phyloP scores from a whole-genome alignment of 164 flowering plant species.

The Houttuynia cordata region DNA sequence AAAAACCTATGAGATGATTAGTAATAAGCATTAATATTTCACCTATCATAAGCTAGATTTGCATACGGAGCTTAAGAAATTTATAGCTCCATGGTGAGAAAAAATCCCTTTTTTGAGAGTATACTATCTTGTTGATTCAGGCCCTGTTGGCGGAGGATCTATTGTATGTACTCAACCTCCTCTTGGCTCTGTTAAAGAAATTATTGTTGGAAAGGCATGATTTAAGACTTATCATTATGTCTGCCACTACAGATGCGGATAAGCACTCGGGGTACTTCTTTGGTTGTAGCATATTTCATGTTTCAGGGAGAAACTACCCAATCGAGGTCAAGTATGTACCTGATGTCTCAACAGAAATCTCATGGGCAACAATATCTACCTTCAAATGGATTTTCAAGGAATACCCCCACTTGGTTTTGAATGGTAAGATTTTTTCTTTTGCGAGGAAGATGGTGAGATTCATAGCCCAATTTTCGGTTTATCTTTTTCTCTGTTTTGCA shows the following conservation, averaged over 20 bases:
- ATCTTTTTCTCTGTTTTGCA: no score
- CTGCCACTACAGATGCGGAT: slow-evolving; percentile 86
- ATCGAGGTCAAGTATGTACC: slow-evolving; percentile 68
- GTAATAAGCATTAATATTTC: no score
- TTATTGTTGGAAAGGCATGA: slow-evolving; percentile 44
- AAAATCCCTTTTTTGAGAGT: no score
- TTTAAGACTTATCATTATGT: slow-evolving; percentile 82
- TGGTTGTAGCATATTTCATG: slow-evolving; percentile 51
- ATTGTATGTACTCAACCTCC: slow-evolving; percentile 91
- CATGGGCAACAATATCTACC: slow-evolving; percentile 5
- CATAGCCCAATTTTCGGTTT: no score
- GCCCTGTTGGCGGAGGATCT: slow-evolving; percentile 30
- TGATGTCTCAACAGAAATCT: slow-evolving; percentile 14
- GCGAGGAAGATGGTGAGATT: no score
- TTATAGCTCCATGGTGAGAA: no score
- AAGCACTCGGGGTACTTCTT: slow-evolving; percentile 58
- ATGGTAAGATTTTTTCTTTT: no score
- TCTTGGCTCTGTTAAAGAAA: slow-evolving; percentile 60
- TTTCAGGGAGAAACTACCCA: slow-evolving; percentile 72
- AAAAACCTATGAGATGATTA: no score
- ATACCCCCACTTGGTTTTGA: no score
- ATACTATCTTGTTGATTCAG: slow-evolving; percentile 87
- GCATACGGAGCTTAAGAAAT: no score
- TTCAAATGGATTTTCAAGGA: no score
- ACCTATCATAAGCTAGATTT: no score